Base-by-base conservation (phyloP, 345 rosid species). In the Tarenaya hassleriana region DNA sequence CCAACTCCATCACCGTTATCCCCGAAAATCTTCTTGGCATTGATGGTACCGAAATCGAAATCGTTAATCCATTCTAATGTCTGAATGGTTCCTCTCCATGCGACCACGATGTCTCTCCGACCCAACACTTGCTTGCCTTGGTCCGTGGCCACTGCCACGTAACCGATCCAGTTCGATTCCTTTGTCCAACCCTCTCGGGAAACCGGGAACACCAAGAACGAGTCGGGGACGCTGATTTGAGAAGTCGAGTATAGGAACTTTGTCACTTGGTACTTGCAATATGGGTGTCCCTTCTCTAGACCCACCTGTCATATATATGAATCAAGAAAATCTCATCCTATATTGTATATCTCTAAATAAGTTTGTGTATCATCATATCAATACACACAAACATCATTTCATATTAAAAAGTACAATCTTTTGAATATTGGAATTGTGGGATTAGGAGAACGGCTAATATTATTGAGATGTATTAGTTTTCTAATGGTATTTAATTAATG, bases 131-230 rank as follows among this genome's bases (percentile, higher is more conserved):
- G 60, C 63, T 75, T 75, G 4, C 73, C 83, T n/a, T n/a, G n/a
- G n/a, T n/a, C n/a, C n/a, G n/a, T n/a, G n/a, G n/a, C 72, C 64
- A 86, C 95, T 0, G 95, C 97, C 1, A 90, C 80, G 14, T 61
- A 90, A 44, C 95, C 97, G 8, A 86, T 76, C 94, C 90, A 90
- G 4, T 83, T 90, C 0, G 95, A 86, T 38, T 89, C 94, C 67
- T 76, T 79, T 52, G 78, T 76, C 94, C 97, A 83, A 4, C 87
- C 90, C 53, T 86, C 90, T 60, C 88, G 74, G 13, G 94, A 83
- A 18, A 79, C 3, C 1, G 97, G 75, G 33, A 45, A 70, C 10
- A 79, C 41, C 2, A 89, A 44, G 59, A 89, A 83, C 0, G 89
- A 90, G 1, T 86, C 86, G 0, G 95, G 90, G 10, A 89, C 72